phyloP scores from a whole-genome alignment of 2,329 filamentous ascomycete species.

The Microdochium paspali region DNA sequence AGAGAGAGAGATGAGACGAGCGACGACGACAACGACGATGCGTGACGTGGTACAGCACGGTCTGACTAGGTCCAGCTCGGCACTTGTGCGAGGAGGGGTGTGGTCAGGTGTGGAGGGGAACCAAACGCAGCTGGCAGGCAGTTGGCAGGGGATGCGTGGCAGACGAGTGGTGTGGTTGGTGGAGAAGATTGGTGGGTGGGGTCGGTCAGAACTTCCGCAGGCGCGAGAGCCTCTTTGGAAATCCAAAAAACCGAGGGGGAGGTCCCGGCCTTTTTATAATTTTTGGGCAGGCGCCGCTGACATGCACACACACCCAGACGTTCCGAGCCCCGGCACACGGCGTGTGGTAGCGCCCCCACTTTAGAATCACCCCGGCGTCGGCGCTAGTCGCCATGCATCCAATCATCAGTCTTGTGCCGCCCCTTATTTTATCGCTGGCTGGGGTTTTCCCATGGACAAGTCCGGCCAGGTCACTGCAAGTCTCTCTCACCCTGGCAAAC shows the following conservation, averaged over 20 bases:
- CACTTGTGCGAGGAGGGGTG: conserved; percentile 1
- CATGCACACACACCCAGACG: conserved; percentile 12
- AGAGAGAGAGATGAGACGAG: conserved; percentile 10
- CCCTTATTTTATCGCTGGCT: conserved; percentile 19
- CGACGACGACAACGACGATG: conserved; percentile 13
- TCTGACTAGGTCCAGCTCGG: background rate
- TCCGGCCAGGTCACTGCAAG: background rate
- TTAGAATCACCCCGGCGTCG: conserved; percentile 14
- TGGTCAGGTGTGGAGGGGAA: background rate
- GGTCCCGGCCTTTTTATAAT: conserved; percentile 45
- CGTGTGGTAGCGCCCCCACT: conserved; percentile 21
- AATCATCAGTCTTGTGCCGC: conserved; percentile 12
- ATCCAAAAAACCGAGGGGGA: conserved; percentile 41
- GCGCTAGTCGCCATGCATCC: conserved; percentile 10
- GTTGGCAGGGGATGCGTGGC: conserved; percentile 12
- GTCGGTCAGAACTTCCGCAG: conserved; percentile 43
- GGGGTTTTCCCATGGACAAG: conserved; percentile 6
- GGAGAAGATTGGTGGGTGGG: conserved; percentile 33
- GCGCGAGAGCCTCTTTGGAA: conserved; percentile 35
- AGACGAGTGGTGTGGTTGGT: conserved; percentile 19
- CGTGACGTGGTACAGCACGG: conserved; percentile 5
- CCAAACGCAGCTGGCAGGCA: conserved; percentile 16
- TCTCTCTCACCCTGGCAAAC: background rate
- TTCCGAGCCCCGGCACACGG: conserved; percentile 1
- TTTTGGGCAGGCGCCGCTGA: conserved; percentile 24